Evolutionary conservation across 2,329 filamentous ascomycete species (phyloP).

Genomic region (Beauveria sp.): DNA sequence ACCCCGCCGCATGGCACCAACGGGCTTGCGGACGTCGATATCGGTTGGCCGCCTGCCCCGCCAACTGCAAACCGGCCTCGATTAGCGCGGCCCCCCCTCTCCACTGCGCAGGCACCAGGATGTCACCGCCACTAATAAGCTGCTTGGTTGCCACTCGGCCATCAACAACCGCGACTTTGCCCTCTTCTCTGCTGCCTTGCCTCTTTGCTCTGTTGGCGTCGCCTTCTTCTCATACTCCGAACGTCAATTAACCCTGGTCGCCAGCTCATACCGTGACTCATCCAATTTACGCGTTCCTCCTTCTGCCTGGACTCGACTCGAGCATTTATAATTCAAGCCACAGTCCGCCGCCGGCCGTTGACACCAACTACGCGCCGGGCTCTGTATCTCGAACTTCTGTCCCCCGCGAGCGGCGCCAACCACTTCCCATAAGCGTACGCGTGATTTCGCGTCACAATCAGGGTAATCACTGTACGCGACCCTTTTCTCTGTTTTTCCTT

Average conservation of each 20-base stretch:
- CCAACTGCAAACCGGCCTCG: background rate
- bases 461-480: background rate
- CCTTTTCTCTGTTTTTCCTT: background rate
- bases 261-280: background rate
- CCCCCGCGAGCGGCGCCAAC: background rate
- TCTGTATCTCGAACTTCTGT: background rate
- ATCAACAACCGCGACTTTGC: background rate
- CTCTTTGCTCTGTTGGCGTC: background rate
- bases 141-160: background rate
- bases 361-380: background rate
- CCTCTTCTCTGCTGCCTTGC: background rate
- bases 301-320: background rate
- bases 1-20: background rate
- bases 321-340: slow-evolving; percentile 2
- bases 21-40: background rate
- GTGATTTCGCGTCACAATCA: slow-evolving; percentile 1
- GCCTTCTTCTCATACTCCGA: background rate
- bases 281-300: background rate
- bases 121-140: slow-evolving; percentile 2
- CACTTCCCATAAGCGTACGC: background rate
- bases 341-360: background rate
- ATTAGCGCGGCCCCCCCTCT: background rate
- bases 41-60: background rate
- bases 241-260: background rate
- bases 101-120: slow-evolving; percentile 2